Evolutionary conservation across 2,329 filamentous ascomycete genomes (phyloP).

Genomic region (Endothia cerciana): DNA sequence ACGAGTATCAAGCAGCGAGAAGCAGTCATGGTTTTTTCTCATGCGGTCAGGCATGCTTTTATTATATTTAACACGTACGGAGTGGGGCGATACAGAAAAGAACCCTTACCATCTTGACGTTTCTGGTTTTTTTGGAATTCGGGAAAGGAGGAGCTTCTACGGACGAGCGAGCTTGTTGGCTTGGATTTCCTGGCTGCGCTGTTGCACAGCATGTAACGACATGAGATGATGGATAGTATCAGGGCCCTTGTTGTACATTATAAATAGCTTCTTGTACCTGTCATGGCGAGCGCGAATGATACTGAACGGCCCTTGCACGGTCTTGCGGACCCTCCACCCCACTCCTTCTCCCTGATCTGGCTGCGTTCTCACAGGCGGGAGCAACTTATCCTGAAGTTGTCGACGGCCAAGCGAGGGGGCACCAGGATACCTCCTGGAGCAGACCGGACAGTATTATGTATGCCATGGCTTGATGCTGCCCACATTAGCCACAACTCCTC

Average conservation of each 20-base stretch:
- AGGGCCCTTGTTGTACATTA: slow-evolving; percentile 12
- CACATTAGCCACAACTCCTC: not conserved
- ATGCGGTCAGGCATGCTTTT: not conserved
- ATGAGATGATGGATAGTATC: slow-evolving; percentile 9
- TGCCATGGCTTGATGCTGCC: not conserved
- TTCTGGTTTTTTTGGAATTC: not conserved
- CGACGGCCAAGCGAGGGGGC: too few relatives aligned
- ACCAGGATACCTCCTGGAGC: not conserved
- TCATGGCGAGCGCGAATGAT: not conserved
- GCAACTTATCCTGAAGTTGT: not conserved
- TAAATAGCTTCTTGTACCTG: not conserved
- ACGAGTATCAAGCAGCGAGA: not conserved
- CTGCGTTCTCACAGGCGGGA: not conserved
- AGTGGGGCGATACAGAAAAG: slow-evolving; percentile 27
- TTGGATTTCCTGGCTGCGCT: not conserved
- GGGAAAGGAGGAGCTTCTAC: not conserved
- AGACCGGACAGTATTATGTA: not conserved
- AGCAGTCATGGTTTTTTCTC: not conserved
- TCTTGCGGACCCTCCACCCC: not conserved
- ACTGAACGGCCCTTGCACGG: not conserved
- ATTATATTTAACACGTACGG: not conserved
- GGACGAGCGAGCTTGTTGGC: not conserved
- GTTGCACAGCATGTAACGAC: slow-evolving; percentile 11
- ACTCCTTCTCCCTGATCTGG: not conserved
- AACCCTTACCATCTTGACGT: not conserved